Base-by-base conservation (phyloP, 2,329 filamentous ascomycete species). In the Lachnellula subtilissima region DNA sequence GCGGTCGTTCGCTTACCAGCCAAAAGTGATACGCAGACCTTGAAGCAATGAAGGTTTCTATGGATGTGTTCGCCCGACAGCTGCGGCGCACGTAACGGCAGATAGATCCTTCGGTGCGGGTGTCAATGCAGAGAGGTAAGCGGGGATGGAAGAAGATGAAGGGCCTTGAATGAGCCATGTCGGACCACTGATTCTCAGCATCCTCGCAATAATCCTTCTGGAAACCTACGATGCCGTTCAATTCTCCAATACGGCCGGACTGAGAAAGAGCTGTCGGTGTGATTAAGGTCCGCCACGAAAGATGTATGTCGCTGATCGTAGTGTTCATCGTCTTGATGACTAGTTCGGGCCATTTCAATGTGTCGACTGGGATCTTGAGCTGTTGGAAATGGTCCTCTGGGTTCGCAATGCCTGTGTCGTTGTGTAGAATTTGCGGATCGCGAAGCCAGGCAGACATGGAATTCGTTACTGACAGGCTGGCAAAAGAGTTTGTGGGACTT, bases 101-200 rank as follows among this genome's bases (percentile, higher is more conserved):
- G 37, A 85, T 76, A 4, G 90, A 96, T 22, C 93, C 94, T 74
- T 96, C 91, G 69, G 83, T 84, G 57, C 94, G 82, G 9, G 92
- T 94, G 72, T 97, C 94, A 67, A 99, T 94, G 73, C 92, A 96
- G 12, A 99, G 82, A 0, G 93, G 93, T 8, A 97, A 82, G 56
- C 86, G 81, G 1, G 91, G 90, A 67, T 95, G 92, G 72, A 97
- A 93, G 69, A 92, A 90, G 23, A 93, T 88, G 65, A 91, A 91
- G 0, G 89, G 89, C 2, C 85, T 73, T 3, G 84, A 83, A 3
- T 81, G 82, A 14, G 77, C 80, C 11, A 89, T 72, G 52, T 88
- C 85, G 36, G 80, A 74, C 86, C 86, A 91, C 8, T 84, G 77
- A 64, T 88, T 90, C 32, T 78, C 78, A 1, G 80, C 75, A 53